phyloP scores from a whole-genome alignment of 192 early-diverging fungal species.

The Jimgerdemannia flammicorona region DNA sequence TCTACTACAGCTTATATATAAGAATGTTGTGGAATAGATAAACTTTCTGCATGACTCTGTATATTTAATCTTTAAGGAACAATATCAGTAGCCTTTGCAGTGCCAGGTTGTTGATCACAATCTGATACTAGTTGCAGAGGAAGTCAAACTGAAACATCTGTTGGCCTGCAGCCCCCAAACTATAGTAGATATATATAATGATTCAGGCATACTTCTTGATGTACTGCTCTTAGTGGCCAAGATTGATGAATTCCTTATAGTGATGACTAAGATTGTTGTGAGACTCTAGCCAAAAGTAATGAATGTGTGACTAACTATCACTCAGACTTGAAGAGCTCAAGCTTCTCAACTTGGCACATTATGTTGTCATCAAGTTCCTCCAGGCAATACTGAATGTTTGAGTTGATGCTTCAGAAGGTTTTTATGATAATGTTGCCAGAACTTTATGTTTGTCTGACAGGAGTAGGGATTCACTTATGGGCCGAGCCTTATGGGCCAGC shows the following conservation, averaged over 20 bases:
- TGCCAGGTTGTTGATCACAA: constrained; percentile 8
- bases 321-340: constrained; percentile 15
- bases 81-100: not conserved
- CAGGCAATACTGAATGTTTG: constrained; percentile 10
- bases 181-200: constrained; percentile 13
- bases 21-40: constrained; percentile 17
- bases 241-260: constrained; percentile 7
- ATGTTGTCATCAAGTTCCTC: not conserved
- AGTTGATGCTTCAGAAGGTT: constrained; percentile 18
- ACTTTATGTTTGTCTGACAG: not conserved
- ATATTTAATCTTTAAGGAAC: constrained; percentile 2
- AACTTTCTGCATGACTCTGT: not conserved
- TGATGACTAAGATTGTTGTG: constrained; percentile 9
- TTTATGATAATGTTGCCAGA: constrained; percentile 9
- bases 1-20: constrained; percentile 10
- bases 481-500: too few relatives aligned
- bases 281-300: constrained; percentile 17
- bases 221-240: not conserved
- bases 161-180: not conserved
- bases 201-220: constrained; percentile 13
- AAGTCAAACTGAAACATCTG: constrained; percentile 11
- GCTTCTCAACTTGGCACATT: constrained; percentile 3
- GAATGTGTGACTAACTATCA: constrained; percentile 5
- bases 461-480: too few relatives aligned
- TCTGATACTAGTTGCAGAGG: constrained; percentile 12